Evolutionary conservation across 306 rosid species (phyloP), one percentile per base, ranked within the genome.

Genomic region (Cucurbita argyrosperma): DNA sequence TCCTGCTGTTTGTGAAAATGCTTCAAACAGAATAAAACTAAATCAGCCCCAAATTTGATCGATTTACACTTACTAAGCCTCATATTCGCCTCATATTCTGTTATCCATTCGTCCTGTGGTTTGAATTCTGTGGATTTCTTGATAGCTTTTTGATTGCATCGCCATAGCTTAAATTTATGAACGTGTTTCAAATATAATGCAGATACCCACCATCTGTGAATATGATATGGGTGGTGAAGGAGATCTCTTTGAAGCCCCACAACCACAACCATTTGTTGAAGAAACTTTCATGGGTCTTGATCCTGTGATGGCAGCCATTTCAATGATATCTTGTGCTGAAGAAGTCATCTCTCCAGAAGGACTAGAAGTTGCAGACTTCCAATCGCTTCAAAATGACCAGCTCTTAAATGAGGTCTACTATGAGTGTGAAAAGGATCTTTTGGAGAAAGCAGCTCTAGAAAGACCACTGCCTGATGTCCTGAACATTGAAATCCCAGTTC

Each of bases 181-280:
- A 30, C 56, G 4, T 69, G 57, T 69, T 51, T 70, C 8, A 15
- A 70, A 50, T 50, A 30, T 70, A 70, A 55, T 80, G 72, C 88
- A 84, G 76, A 74, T 78, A 53, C 86, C 92, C 78, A 85, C 76
- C 77, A 84, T 94, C 74, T 84, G 85, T 4, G 97, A 91, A 50
- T 94, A 85, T 79, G 99, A 91, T 79, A 80, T 87, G 83, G 96
- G 90, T 76, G 96, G 84, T 47, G 97, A 95, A 75, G 96, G 99
- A 59, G 97, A 90, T 84, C 87, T 95, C 40, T 95, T 95, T 82
- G 89, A 89, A 78, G 99, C 99, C 59, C 99, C 99, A 1, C 93
- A 91, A 79, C 96, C 85, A 1, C 93, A 91, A 79, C 92, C 85
- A 1, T 84, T 91, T 45, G 66, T 88, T 49, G 96, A 88, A 82